Conservation (phyloP, 148 eudicot species). For the Rhododendron simsii region DNA sequence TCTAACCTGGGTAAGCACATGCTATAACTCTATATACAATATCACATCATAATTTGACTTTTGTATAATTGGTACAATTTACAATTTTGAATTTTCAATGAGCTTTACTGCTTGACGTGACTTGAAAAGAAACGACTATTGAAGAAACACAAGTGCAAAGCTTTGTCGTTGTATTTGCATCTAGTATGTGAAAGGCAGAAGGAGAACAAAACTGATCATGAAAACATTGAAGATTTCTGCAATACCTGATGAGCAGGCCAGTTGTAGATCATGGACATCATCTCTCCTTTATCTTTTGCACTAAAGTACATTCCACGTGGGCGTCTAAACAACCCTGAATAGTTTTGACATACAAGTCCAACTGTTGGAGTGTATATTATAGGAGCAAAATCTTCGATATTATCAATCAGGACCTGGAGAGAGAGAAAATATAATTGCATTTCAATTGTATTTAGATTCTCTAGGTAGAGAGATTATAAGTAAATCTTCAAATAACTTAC, state of each 20-base stretch:
- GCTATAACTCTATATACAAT: not conserved
- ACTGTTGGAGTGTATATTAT: constrained; percentile 98
- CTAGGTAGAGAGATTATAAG: not conserved
- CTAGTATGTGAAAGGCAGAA: not conserved
- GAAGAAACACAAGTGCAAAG: not conserved
- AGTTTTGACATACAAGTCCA: constrained; percentile 97
- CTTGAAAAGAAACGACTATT: not conserved
- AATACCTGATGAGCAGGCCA: constrained; percentile 88
- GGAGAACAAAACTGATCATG: not conserved
- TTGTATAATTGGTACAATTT: not conserved
- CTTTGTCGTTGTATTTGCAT: not conserved
- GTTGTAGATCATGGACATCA: constrained; percentile 94
- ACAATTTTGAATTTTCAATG: not conserved
- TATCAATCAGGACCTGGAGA: constrained; percentile 88
- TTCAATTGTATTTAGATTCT: constrained; percentile 17
- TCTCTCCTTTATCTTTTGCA: constrained; percentile 96
- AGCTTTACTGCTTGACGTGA: not conserved
- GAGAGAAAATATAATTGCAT: constrained; percentile 12
- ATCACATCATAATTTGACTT: not conserved
- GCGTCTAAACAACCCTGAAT: constrained; percentile 96
- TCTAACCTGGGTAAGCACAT: not conserved
- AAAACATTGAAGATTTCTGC: not conserved
- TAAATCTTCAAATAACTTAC: not conserved
- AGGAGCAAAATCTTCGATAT: constrained; percentile 71
- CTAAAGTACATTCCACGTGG: constrained; percentile 99